Base-by-base conservation (phyloP, 2,329 filamentous ascomycete species). In the Calonectria henricotiae region DNA sequence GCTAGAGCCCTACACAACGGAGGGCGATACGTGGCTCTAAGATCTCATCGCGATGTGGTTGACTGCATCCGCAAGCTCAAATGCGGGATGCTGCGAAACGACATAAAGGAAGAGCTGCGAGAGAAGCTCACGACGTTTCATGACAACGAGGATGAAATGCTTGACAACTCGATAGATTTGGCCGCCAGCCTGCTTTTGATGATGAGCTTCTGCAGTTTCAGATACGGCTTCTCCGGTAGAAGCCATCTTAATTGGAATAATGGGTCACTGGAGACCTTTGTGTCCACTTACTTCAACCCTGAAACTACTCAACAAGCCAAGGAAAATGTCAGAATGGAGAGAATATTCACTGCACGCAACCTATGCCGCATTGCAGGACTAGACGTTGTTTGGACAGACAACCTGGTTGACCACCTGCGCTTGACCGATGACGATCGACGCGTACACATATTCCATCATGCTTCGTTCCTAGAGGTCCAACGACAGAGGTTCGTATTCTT, bases 301-400 rank as follows among this genome's bases (percentile, higher is more conserved):
- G n/a, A 23, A 25, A 47, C 9, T 47, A 9, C 44, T 9, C 44
- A 47, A 12, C 9, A 25, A 9, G 20, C 44, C 9, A 47, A 54
- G 13, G 62, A 46, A 25, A 55, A 54, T n/a, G 47, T 65, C 5
- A 55, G 37, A 11, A 51, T 65, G 32, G 62, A 65, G 17, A 65
- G 35, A 13, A 51, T 65, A 41, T 65, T 55, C 12, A 51, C 46
- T 6, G 62, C 62, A 5, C 62, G 47, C 25, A 65, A 65, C 37
- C 5, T 65, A 4, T 41, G 47, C 23, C 62, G 62, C 13, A 65
- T 65, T 4, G 62, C 47, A 23, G 62, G 62, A 5, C 37, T 65
- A 4, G 47, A 65, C n/a, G 30, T 65, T 15, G 37, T 54, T n/a
- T 55, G 62, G 62, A 65, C 62, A 20, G 62, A 65, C 11, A 54